phyloP scores from a whole-genome alignment of 768 basidiomycete genomes.

The Obba rivulosa region DNA sequence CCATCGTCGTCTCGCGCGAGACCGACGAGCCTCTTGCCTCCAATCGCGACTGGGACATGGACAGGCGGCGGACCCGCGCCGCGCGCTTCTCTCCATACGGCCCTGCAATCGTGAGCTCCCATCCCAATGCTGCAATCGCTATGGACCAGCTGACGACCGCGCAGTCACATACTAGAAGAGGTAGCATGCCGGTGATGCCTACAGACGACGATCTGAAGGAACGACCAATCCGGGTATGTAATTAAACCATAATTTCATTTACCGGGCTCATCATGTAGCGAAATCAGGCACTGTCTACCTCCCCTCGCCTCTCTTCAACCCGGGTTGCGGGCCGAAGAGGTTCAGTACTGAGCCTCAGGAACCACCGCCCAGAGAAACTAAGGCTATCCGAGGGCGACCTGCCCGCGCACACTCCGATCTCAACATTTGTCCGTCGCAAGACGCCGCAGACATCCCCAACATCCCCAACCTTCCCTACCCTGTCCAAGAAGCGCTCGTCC shows the following conservation, averaged over 20 bases:
- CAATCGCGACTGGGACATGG: slow-evolving; percentile 16
- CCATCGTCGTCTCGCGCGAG: slow-evolving; percentile 14
- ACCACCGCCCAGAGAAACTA: slow-evolving; percentile 17
- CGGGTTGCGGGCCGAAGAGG: no score
- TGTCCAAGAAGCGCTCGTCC: slow-evolving; percentile 20
- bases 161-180: slow-evolving; percentile 24
- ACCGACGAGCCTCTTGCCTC: slow-evolving; percentile 11
- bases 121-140: background rate
- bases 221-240: slow-evolving; percentile 21
- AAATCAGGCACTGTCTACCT: slow-evolving; percentile 23
- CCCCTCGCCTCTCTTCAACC: slow-evolving; percentile 21
- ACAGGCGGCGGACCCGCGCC: slow-evolving; percentile 18
- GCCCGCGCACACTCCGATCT: slow-evolving; percentile 58
- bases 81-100: slow-evolving; percentile 29
- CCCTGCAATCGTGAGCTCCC: slow-evolving; percentile 22
- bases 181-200: slow-evolving; percentile 22
- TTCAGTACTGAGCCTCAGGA: slow-evolving; percentile 9
- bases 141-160: slow-evolving; percentile 2
- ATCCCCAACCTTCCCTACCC: slow-evolving; percentile 53
- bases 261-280: background rate
- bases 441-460: slow-evolving; percentile 72
- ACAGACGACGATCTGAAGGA: slow-evolving; percentile 16
- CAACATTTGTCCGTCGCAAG: slow-evolving; percentile 73
- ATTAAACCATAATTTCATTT: background rate
- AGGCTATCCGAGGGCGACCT: slow-evolving; percentile 21